Base-by-base conservation (phyloP, 2,329 filamentous ascomycete genomes). In the Ophiostoma ulmi region DNA sequence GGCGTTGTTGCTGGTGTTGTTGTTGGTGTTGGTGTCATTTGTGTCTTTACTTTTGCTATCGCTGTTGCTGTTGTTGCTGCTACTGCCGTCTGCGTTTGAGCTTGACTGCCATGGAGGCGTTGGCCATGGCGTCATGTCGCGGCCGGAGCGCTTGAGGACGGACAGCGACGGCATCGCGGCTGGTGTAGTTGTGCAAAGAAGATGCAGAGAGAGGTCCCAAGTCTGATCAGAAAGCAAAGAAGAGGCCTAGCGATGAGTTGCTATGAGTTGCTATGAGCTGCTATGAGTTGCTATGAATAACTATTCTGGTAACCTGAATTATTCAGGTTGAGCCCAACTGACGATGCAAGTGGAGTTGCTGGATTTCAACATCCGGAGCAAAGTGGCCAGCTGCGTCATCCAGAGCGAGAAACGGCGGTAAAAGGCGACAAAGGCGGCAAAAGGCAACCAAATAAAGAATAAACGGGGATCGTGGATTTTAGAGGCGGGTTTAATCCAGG, bases 111-210 rank as follows among this genome's bases (percentile, higher is more conserved):
- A 65, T 58, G 71, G 48, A 72, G 48, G 64, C 48, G 26, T 17
- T 26, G 72, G 70, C 73, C 72, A 72, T 14, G 73, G 36, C 13
- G 70, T 63, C 5, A 31, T 66, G 70, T 74, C 73, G 71, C 74
- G 75, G 3, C 74, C 58, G 58, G 58, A 13, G 26, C 74, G 76
- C 69, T 76, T 77, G 70, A 78, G 74, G 8, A 77, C 74, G 36
- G 77, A 77, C 55, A 80, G 75, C 22, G 77, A 77, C 55, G 77
- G 78, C 78, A 80, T 80, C 55, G 72, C 63, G 3, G 13, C 31
- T 31, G 31, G 31, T 31, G 31, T 3, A 22, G 38, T 3, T 38
- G 38, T 64, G 61, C 20, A 20, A 11, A 39, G 11, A 10, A 31
- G 20, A 44, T 4, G 39, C 39, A 44, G 39, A 31, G 31, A 31